phyloP scores from a whole-genome alignment of 2,329 filamentous ascomycete species.

The Aspergillus caelatus region DNA sequence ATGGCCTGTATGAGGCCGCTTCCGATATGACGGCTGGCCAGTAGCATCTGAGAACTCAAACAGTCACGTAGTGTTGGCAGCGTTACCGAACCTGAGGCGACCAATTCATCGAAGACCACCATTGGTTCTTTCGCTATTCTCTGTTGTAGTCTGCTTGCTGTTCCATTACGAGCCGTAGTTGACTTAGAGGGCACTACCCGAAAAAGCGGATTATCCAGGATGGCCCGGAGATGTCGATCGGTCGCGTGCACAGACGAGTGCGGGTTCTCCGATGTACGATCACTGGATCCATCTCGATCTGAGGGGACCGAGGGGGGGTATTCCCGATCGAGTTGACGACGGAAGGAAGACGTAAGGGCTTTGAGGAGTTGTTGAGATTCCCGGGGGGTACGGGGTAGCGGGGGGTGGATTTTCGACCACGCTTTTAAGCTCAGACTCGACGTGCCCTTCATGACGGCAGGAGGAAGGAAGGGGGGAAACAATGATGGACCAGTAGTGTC shows the following conservation, averaged over 20 bases:
- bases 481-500: neutral
- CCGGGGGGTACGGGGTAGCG: constrained; percentile 55
- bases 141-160: constrained; percentile 19
- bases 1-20: constrained; percentile 30
- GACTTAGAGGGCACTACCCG: constrained; percentile 37
- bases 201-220: constrained; percentile 47
- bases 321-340: constrained; percentile 62
- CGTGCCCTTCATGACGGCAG: constrained; percentile 54
- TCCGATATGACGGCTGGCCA: constrained; percentile 27
- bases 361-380: constrained; percentile 63
- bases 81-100: constrained; percentile 41
- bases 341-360: constrained; percentile 65
- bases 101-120: constrained; percentile 40
- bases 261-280: constrained; percentile 18
- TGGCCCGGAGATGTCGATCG: constrained; percentile 41
- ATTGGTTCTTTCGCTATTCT: constrained; percentile 36
- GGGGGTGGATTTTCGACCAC: constrained; percentile 58
- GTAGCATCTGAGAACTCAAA: constrained; percentile 36
- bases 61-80: constrained; percentile 28
- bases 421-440: constrained; percentile 51
- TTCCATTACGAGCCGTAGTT: constrained; percentile 14
- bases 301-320: constrained; percentile 48
- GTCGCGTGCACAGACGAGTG: constrained; percentile 37
- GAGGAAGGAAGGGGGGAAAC: neutral
- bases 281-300: constrained; percentile 1